Evolutionary conservation across 2,329 filamentous ascomycete species (phyloP).

Genomic region (Aspergillus puulaauensis): DNA sequence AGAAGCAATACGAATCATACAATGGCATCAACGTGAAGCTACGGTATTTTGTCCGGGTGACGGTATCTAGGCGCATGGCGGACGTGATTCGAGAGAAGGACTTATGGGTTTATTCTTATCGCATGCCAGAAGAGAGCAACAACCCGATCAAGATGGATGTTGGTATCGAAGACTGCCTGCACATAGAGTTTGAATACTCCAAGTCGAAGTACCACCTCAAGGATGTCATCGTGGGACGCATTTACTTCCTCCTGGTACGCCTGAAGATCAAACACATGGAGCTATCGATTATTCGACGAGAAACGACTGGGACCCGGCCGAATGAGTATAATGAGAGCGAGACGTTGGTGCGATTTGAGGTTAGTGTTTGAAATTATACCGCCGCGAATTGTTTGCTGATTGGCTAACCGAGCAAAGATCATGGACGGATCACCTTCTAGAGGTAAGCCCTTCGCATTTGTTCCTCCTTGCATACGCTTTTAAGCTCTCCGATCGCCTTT

Average conservation of each 20-base stretch:
- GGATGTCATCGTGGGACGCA: constrained; percentile 96
- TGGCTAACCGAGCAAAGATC: constrained; percentile 57
- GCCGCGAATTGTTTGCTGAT: constrained; percentile 12
- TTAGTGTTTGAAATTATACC: constrained; percentile 38
- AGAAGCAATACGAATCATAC: constrained; percentile 99
- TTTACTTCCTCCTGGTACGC: constrained; percentile 95
- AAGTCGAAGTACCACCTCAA: constrained; percentile 99
- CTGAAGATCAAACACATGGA: constrained; percentile 99
- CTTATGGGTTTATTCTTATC: constrained; percentile 98
- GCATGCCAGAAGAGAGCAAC: constrained; percentile 97
- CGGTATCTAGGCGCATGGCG: constrained; percentile 93
- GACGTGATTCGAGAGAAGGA: constrained; percentile 99
- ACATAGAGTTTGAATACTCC: constrained; percentile 99
- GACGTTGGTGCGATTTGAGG: constrained; percentile 94
- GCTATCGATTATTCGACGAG: constrained; percentile 91
- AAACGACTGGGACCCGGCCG: constrained; percentile 92
- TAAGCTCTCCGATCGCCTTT: no score
- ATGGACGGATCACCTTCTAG: constrained; percentile 99
- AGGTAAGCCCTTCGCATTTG: constrained; percentile 55
- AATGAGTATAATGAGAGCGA: constrained; percentile 99
- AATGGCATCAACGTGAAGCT: constrained; percentile 99
- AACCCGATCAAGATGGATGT: constrained; percentile 99
- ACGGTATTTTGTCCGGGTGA: constrained; percentile 96
- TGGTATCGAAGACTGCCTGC: constrained; percentile 96
- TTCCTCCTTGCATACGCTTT: neutral